Conservation (phyloP, 2,329 filamentous ascomycete species). For the Claviceps sorghi region DNA sequence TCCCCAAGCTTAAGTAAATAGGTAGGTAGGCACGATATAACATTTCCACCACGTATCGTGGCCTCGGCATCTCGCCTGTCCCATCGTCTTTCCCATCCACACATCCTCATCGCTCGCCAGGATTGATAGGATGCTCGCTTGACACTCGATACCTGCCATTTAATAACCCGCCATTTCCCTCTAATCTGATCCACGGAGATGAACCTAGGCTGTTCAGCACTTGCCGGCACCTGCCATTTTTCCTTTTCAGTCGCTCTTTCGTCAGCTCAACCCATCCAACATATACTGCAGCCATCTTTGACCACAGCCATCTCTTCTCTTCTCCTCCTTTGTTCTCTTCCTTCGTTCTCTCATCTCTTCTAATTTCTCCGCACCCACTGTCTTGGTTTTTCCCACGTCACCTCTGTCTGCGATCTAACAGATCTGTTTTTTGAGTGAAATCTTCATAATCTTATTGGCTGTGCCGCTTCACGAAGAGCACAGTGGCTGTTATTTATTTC, state of each 20-base stretch:
- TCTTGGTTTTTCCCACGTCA: constrained; percentile 11
- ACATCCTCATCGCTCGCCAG: background rate
- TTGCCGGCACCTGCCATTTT: constrained; percentile 14
- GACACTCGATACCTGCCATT: constrained; percentile 11
- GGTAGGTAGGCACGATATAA: background rate
- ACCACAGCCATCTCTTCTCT: constrained; percentile 1
- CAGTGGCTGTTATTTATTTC: constrained; percentile 8
- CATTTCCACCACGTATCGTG: background rate
- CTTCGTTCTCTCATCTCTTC: constrained; percentile 6
- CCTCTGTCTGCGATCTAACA: constrained; percentile 16
- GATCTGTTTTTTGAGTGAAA: constrained; percentile 14
- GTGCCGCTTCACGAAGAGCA: constrained; percentile 3
- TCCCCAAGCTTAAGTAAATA: too few relatives aligned
- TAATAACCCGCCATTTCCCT: constrained; percentile 10
- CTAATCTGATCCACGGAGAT: constrained; percentile 7
- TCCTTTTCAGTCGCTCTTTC: constrained; percentile 5
- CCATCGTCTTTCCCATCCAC: constrained; percentile 5
- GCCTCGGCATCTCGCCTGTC: constrained; percentile 3
- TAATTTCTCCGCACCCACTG: constrained; percentile 8
- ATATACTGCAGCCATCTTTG: constrained; percentile 6
- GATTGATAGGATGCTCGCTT: constrained; percentile 5
- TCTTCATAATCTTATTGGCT: constrained; percentile 14
- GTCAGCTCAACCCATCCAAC: background rate
- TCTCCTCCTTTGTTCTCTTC: constrained; percentile 7
- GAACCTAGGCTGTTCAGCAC: constrained; percentile 9